These are phyloP conservation scores for Mucor mucedo DNA, from an alignment of 371 early-diverging fungal genomes.

Conservation along the genomic window DNA sequence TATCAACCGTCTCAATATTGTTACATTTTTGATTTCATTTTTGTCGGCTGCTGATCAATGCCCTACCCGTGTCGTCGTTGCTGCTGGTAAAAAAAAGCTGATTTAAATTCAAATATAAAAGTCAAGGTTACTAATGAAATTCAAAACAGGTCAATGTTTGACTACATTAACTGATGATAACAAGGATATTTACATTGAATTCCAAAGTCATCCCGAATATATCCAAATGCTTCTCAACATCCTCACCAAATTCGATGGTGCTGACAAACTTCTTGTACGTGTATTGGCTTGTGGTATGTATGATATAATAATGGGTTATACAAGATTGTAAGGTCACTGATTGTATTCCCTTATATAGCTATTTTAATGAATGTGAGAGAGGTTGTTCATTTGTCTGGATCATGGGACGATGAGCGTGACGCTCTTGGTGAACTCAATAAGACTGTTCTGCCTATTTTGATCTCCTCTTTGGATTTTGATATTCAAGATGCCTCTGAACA, in stretches of 20 bases:
- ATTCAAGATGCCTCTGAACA: conserved; percentile 64
- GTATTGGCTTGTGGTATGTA: conserved; percentile 61
- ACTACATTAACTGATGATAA: conserved; percentile 87
- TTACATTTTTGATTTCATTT: conserved; percentile 74
- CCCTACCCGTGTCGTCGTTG: conserved; percentile 67
- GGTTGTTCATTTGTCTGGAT: conserved; percentile 33
- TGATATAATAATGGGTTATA: background rate
- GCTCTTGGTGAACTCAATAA: conserved; percentile 51
- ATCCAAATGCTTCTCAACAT: conserved; percentile 56
- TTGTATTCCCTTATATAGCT: conserved; percentile 28
- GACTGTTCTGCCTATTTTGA: conserved; percentile 57
- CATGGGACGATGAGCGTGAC: conserved; percentile 48
- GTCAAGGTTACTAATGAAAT: background rate
- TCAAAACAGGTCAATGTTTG: conserved; percentile 74
- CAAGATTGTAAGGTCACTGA: background rate
- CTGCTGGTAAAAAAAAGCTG: conserved; percentile 57
- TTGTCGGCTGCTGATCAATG: conserved; percentile 64
- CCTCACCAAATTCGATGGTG: conserved; percentile 43
- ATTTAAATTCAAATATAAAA: background rate
- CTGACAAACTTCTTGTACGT: conserved; percentile 52
- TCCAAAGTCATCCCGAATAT: conserved; percentile 66
- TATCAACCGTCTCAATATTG: conserved; percentile 67
- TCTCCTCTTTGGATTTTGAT: conserved; percentile 61
- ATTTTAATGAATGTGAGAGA: conserved; percentile 52
- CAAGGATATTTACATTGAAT: conserved; percentile 60